Conservation (phyloP, 352 stramenopile species). For the Phytophthora foliorum region DNA sequence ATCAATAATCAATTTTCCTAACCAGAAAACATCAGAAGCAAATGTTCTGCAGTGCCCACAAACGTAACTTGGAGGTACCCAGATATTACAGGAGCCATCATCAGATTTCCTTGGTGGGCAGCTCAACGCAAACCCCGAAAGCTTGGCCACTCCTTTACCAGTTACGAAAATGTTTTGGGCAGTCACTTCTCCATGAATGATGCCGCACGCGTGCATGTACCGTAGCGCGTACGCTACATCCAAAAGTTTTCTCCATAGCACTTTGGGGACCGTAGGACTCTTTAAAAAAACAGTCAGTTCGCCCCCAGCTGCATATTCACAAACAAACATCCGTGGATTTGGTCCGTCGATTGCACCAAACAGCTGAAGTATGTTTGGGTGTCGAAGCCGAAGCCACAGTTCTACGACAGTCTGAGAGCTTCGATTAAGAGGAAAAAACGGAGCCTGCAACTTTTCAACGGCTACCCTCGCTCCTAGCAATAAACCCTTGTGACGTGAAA, state of each 20-base stretch:
- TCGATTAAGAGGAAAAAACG: not conserved
- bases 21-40: conserved; percentile 3
- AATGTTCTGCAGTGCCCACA: not conserved
- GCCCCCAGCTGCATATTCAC: not conserved
- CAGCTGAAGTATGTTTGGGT: not conserved
- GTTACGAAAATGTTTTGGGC: not conserved
- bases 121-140: not conserved
- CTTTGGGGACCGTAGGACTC: not conserved
- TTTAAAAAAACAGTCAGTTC: not conserved
- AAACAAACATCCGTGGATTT: not conserved
- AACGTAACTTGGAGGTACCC: not conserved
- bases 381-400: not conserved
- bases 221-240: not conserved
- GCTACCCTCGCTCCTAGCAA: not conserved
- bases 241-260: not conserved
- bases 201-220: not conserved
- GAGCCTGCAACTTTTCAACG: not conserved
- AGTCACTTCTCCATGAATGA: not conserved
- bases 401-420: not conserved
- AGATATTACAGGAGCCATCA: not conserved
- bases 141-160: not conserved
- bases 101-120: not conserved
- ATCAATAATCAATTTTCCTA: not conserved
- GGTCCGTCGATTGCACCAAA: not conserved
- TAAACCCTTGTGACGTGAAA: not conserved